phyloP scores from a whole-genome alignment of 805 yeast species.

The Saccharomycopsis babjevae region DNA sequence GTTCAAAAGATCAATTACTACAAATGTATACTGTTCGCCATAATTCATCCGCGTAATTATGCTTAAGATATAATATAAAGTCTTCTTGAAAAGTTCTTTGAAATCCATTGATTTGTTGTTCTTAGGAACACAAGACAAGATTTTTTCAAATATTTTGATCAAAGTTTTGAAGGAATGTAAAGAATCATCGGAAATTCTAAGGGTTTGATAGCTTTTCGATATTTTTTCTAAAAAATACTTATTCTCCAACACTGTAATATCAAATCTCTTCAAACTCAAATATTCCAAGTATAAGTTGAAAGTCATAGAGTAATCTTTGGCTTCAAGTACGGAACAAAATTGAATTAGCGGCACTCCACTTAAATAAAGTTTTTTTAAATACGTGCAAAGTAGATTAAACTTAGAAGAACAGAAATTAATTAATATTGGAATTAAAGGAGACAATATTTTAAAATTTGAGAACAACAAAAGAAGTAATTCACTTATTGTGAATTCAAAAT shows the following conservation, averaged over 20 bases:
- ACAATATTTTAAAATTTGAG: not conserved
- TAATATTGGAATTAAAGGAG: slow-evolving; percentile 9
- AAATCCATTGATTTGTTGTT: not conserved
- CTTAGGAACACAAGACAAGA: not conserved
- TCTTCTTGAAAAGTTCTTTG: not conserved
- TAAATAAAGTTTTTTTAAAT: not conserved
- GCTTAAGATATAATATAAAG: not conserved
- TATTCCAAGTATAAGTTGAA: not conserved
- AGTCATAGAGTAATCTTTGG: not conserved
- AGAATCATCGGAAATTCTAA: not conserved
- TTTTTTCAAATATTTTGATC: not conserved
- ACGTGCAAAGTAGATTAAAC: not conserved
- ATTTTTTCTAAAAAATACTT: not conserved
- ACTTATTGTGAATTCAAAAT: slow-evolving; percentile 6
- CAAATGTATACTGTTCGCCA: not conserved
- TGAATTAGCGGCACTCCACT: not conserved
- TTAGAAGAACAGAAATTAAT: not conserved
- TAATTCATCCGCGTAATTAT: not conserved
- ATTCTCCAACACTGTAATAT: not conserved
- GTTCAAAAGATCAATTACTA: not conserved
- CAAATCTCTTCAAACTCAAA: not conserved
- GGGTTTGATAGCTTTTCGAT: not conserved
- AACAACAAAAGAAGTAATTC: slow-evolving; percentile 7
- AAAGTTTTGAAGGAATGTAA: not conserved
- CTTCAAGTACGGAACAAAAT: not conserved